Percentiles rank a stretch among this genome's conserved stretches.
phyloP scores from a whole-genome alignment of 2,329 filamentous ascomycete genomes.

The Claviceps africana region DNA sequence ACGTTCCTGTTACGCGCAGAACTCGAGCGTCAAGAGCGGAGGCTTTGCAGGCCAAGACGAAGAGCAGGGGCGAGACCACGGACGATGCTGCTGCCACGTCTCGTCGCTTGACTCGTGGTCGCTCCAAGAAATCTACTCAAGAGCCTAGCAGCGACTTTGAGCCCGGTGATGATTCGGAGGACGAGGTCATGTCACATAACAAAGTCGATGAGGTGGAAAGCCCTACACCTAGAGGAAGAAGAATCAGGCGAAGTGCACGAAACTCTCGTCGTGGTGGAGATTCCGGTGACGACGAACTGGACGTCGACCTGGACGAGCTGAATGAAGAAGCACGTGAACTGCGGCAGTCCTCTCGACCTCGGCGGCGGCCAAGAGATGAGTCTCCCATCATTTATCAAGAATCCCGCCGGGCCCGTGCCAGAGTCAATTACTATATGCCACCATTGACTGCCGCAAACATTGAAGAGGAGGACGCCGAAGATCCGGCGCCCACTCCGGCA shows the following conservation, averaged over 20 bases:
- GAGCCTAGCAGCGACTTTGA: constrained; percentile 50
- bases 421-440: constrained; percentile 77
- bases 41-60: constrained; percentile 17
- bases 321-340: constrained; percentile 53
- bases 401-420: constrained; percentile 37
- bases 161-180: constrained; percentile 44
- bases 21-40: constrained; percentile 25
- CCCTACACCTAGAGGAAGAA: constrained; percentile 35
- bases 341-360: constrained; percentile 36
- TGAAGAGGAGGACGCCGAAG: constrained; percentile 61
- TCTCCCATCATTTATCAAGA: constrained; percentile 48
- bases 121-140: constrained; percentile 29
- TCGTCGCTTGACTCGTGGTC: constrained; percentile 34
- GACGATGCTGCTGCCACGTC: constrained; percentile 19
- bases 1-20: constrained; percentile 32
- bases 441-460: constrained; percentile 48
- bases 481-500: constrained; percentile 52
- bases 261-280: constrained; percentile 34
- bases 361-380: constrained; percentile 34
- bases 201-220: constrained; percentile 33
- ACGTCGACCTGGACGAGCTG: constrained; percentile 49
- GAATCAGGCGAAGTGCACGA: constrained; percentile 24
- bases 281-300: constrained; percentile 43
- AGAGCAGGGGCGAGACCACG: constrained; percentile 14
- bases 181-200: constrained; percentile 33